A percentile compares a stretch with the other conserved stretches of the same genome.
Evolutionary conservation across 352 stramenopile species (phyloP).

Genomic region (Pythium brassicae): DNA sequence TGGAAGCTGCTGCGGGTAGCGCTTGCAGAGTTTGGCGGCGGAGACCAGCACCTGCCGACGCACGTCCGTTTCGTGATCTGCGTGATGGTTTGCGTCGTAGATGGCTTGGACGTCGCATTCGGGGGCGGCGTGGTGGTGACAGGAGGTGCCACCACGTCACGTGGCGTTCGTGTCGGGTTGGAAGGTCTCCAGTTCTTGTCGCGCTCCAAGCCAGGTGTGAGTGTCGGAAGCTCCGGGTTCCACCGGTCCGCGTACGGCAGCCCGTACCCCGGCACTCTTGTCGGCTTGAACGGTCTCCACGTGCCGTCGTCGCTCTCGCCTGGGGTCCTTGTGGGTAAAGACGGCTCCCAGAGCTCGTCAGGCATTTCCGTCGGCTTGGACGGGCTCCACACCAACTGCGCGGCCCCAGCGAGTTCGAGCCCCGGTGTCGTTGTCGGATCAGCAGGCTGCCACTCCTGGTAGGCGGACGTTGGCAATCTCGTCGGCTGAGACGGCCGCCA

Average conservation of each 20-base stretch:
- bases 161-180: not conserved
- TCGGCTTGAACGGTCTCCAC: constrained; percentile 3
- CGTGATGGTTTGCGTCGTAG: not conserved
- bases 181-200: not conserved
- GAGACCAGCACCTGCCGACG: constrained; percentile 1
- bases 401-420: not conserved
- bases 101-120: not conserved
- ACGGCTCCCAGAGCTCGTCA: constrained; percentile 1
- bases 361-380: not conserved
- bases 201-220: not conserved
- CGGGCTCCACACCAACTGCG: not conserved
- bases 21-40: not conserved
- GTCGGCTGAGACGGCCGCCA: not conserved
- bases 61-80: not conserved
- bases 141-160: not conserved
- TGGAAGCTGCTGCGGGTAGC: not conserved
- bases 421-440: not conserved
- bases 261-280: not conserved
- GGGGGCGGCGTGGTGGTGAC: not conserved
- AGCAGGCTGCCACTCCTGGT: constrained; percentile 1
- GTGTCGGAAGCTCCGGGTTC: not conserved
- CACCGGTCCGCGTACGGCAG: not conserved
- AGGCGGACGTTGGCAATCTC: not conserved
- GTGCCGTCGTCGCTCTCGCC: not conserved
- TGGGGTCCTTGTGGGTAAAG: not conserved